Evolutionary conservation across 805 yeast genomes (phyloP), one percentile per base, ranked within the genome.

Genomic region (Kodamaea restingae): DNA sequence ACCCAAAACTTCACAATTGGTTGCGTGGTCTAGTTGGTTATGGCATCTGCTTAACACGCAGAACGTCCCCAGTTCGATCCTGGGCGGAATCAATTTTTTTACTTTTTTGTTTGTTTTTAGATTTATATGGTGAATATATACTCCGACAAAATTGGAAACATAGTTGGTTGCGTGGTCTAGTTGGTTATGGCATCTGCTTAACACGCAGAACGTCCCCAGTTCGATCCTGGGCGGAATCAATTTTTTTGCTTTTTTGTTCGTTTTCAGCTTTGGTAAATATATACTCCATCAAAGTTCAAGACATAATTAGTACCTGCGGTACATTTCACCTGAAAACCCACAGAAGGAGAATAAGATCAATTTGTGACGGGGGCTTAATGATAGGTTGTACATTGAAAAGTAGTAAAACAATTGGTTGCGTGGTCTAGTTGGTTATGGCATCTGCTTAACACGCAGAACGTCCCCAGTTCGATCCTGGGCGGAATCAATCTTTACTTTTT

Each of bases 401-500:
- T n/a, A 14, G 10, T 14, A 27, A 8, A 30, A 17, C 7, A 34
- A 17, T 4, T 65, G 93, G 93, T 81, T 81, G 80, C 83, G 88
- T 88, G 96, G 96, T 88, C 96, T 88, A 88, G 96, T 88, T 71
- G 96, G 96, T 88, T 80, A 90, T 90, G 96, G 95, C 96, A 85
- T 86, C 93, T 88, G 96, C 96, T 87, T 90, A 88, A 90, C 97
- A 90, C 96, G 96, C 96, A 88, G 93, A 86, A 86, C 88, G 97
- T 91, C 97, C 96, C 97, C 96, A 88, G 97, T 91, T 91, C 97
- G 96, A 91, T 88, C 97, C 97, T 90, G 97, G 97, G 96, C 88
- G 85, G 81, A 87, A 84, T 88, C 96, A 88, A n/a, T n/a, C n/a
- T n/a, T n/a, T n/a, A n/a, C n/a, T n/a, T n/a, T n/a, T n/a, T n/a